phyloP scores from a whole-genome alignment of 805 yeast species.

The Lachancea nothofagi region DNA sequence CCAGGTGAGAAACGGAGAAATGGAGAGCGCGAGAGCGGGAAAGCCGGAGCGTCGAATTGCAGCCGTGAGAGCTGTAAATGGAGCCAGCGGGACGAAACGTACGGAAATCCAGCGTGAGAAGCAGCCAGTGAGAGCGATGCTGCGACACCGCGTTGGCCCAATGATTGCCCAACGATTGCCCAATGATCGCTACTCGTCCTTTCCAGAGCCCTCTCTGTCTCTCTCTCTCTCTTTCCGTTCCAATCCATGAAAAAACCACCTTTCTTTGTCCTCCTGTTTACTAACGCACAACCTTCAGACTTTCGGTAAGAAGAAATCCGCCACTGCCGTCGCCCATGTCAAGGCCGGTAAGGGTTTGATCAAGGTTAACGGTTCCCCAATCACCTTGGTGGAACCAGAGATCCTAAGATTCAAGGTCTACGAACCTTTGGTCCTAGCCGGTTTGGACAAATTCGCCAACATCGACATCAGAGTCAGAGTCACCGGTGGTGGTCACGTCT shows the following conservation, averaged over 20 bases:
- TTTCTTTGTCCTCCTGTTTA: background rate
- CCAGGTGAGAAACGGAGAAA: background rate
- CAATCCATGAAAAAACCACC: background rate
- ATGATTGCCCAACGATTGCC: too few relatives aligned
- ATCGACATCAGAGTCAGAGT: conserved; percentile 98
- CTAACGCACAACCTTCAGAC: conserved; percentile 52
- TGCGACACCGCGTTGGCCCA: too few relatives aligned
- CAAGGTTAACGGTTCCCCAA: conserved; percentile 99
- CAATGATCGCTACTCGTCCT: background rate
- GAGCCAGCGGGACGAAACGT: background rate
- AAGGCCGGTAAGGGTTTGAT: conserved; percentile 99
- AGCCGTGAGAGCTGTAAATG: background rate
- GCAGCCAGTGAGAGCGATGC: too few relatives aligned
- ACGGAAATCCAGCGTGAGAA: too few relatives aligned
- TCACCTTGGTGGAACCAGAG: conserved; percentile 98
- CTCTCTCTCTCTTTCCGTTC: too few relatives aligned
- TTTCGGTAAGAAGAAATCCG: conserved; percentile 99
- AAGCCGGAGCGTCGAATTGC: too few relatives aligned
- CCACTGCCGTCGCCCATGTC: conserved; percentile 99
- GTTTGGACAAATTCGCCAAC: conserved; percentile 97
- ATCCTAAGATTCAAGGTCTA: conserved; percentile 98
- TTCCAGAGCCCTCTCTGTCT: too few relatives aligned
- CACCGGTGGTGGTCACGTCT: conserved; percentile 99
- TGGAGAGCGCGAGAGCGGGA: too few relatives aligned
- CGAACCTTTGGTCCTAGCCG: conserved; percentile 98